Evolutionary conservation across 495 filamentous ascomycete species (phyloP), one percentile per base, ranked within the genome.

Genomic region (Endocarpon pusillum): DNA sequence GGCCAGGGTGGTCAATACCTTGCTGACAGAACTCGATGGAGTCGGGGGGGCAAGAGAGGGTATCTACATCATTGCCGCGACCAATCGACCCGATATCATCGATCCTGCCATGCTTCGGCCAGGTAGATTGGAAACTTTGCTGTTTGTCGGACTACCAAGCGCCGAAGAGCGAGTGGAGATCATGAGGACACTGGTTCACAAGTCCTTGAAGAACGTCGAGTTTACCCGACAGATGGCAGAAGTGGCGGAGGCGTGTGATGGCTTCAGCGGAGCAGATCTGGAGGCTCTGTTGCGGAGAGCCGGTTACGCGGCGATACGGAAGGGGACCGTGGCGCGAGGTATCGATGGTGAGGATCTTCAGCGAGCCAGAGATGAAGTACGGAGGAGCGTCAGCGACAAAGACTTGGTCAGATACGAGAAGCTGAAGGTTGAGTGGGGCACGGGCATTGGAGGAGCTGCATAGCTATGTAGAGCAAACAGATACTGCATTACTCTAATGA

Each of bases 21-120:
- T 97, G 1, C 71, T 97, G n/a, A 96, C 89, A 1, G 89, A 97
- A 54, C 67, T 97, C 1, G 89, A 97, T 47, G 89, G 89, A 17
- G 63, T 93, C 10, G 61, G 61, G 7, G 71, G 66, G 38, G 78
- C 71, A 36, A 74, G 91, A 11, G 62, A 69, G 26, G 87, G 91
- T 2, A 87, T 97, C 44, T 94, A 92, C 52, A 80, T 97, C 19
- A 78, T 97, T 39, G 89, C 82, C 10, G 89, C 89, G 1, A 94
- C 91, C 3, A 97, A 97, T 48, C 59, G 89, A 1, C 87, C 87
- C 2, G 89, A 97, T 46, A 91, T 93, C 48, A 94, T 97, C 46
- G 89, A 97, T 49, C 74, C 81, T 1, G 89, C 89, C 4, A 94
- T 97, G 74, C 69, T 94, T 9, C 75, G 89, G 2, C 87, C 89